Percentiles rank a stretch among this genome's conserved stretches.
These are phyloP conservation scores for Pichia sporocuriosa DNA, from an alignment of 805 yeast genomes.

Conservation along the genomic window DNA sequence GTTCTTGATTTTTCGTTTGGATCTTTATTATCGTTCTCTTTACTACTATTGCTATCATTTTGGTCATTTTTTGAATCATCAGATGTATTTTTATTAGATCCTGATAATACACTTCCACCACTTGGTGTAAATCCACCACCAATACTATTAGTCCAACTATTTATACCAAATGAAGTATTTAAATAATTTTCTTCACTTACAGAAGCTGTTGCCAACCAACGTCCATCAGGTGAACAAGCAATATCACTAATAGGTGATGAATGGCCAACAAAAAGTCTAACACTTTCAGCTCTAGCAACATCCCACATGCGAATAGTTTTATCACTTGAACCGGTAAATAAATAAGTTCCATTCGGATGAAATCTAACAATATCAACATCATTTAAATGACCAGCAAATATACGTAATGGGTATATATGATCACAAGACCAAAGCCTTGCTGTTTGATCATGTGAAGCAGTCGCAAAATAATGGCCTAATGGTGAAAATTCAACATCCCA, in stretches of 20 bases:
- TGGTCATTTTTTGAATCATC: background rate
- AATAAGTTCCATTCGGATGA: slow-evolving; percentile 94
- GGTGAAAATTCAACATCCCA: slow-evolving; percentile 98
- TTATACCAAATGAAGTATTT: slow-evolving; percentile 10
- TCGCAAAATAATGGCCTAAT: slow-evolving; percentile 95
- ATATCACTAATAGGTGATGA: slow-evolving; percentile 79
- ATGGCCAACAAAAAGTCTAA: slow-evolving; percentile 88
- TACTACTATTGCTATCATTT: background rate
- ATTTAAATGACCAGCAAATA: slow-evolving; percentile 94
- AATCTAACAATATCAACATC: slow-evolving; percentile 93
- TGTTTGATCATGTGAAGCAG: slow-evolving; percentile 96
- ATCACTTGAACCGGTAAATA: slow-evolving; percentile 92
- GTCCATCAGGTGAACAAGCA: slow-evolving; percentile 93
- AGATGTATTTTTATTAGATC: background rate
- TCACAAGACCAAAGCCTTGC: slow-evolving; percentile 98
- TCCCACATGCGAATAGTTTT: slow-evolving; percentile 99
- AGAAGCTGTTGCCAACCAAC: slow-evolving; percentile 79
- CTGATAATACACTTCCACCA: slow-evolving; percentile 8
- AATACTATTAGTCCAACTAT: slow-evolving; percentile 7
- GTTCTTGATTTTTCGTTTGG: background rate
- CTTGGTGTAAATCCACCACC: slow-evolving; percentile 11
- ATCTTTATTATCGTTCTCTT: background rate
- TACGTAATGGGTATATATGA: slow-evolving; percentile 91
- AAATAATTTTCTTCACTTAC: slow-evolving; percentile 11
- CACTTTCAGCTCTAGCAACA: slow-evolving; percentile 78